Base-by-base conservation (phyloP, 306 rosid genomes). In the Begonia peltatifolia region DNA sequence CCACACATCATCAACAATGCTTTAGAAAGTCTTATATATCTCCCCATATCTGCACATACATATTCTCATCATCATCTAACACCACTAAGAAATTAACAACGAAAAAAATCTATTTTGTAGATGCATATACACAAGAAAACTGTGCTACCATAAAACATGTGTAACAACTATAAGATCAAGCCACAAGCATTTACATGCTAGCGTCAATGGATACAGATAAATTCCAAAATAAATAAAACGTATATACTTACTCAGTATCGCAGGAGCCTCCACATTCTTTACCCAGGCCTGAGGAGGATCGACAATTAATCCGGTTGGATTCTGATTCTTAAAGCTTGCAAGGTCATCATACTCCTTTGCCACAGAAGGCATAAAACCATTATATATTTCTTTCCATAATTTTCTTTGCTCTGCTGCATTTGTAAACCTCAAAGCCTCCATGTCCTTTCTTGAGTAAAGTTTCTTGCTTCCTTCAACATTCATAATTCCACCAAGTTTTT, bases 341-440 rank as follows among this genome's bases (percentile, higher is more conserved):
- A 89, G 52, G 30, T 53, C 50, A 50, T 83, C 78, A 49, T 80
- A 89, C 71, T 85, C 95, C 55, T 25, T 73, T 3, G 80, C 64
- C 48, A 89, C 84, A 10, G 22, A 20, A 8, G 75, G 58, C 41
- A 71, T 66, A 62, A 89, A 77, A 3, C 71, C 71, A 5, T 52
- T 36, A 69, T 75, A 72, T 8, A 85, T 66, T 3, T 54, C 58
- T 42, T 78, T 74, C 97, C 97, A 89, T 58, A 66, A 50, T 8
- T 59, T 54, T 60, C 66, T 70, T 61, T 85, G 97, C 48, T 71
- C 78, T 1, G 41, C 66, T 11, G 72, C 44, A 25, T 78, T 73
- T 22, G 68, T 63, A 50, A 76, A 82, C 63, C 90, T 72, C 71
- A 89, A 41, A 55, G 83, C 74, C 74, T 78, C 85, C 84, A 85